These are phyloP conservation scores for Aspergillus hortae DNA, from an alignment of 2,329 filamentous ascomycete genomes.

Conservation along the genomic window DNA sequence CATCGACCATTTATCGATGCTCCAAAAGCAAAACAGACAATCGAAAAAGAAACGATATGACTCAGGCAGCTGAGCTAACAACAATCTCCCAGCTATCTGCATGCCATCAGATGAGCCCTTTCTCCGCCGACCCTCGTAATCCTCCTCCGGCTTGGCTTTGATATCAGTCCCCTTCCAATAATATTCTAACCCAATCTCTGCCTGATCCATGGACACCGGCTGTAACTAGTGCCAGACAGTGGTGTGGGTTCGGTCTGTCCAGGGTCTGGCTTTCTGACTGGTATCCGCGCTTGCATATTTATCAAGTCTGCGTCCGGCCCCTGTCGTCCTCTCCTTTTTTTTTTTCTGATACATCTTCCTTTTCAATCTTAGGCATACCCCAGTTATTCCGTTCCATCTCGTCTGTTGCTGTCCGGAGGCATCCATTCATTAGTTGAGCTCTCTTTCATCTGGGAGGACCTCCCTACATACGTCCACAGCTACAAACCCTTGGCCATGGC, in stretches of 20 bases:
- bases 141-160: constrained; percentile 1
- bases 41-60: background rate
- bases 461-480: background rate
- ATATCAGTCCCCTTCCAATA: background rate
- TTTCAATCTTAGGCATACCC: background rate
- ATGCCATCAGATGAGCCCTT: too few relatives aligned
- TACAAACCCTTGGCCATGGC: constrained; percentile 26
- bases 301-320: constrained; percentile 1
- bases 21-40: background rate
- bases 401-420: background rate
- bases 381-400: background rate
- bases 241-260: background rate
- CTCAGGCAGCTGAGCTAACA: background rate
- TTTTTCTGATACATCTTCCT: background rate
- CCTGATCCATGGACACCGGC: background rate
- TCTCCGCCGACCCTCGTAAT: background rate
- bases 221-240: background rate
- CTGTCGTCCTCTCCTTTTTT: background rate
- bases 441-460: background rate
- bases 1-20: background rate
- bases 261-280: constrained; percentile 3
- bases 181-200: background rate
- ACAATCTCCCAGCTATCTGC: background rate
- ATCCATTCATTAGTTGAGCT: background rate
- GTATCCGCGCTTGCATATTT: constrained; percentile 2